Percentiles rank a stretch among this genome's conserved stretches.
Evolutionary conservation across 805 yeast genomes (phyloP).

Genomic region (Nakazawaea peltata): DNA sequence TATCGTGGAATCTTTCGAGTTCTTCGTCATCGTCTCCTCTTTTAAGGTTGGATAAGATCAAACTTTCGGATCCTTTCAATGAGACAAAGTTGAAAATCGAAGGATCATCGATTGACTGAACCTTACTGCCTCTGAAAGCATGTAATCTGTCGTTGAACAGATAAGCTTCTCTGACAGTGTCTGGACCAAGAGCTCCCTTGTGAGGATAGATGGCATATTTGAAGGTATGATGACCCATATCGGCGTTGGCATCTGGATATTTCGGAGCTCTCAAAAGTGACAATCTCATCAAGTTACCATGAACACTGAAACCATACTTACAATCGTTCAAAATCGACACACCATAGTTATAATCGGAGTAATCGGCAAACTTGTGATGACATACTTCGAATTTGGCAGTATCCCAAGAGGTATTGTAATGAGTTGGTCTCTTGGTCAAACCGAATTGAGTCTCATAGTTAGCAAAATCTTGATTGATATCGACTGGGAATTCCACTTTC

Average conservation of each 20-base stretch:
- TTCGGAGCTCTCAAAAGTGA: constrained; percentile 86
- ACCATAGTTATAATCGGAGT: constrained; percentile 81
- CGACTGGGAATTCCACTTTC: constrained; percentile 93
- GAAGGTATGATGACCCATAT: constrained; percentile 82
- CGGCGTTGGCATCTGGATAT: constrained; percentile 92
- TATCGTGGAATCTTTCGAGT: constrained; percentile 32
- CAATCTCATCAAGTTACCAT: constrained; percentile 85
- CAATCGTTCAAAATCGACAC: constrained; percentile 76
- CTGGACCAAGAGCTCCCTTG: constrained; percentile 50
- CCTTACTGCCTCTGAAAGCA: constrained; percentile 6
- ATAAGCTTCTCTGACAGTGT: constrained; percentile 67
- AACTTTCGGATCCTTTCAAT: constrained; percentile 42
- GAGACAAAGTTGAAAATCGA: constrained; percentile 13
- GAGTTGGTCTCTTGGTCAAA: constrained; percentile 84
- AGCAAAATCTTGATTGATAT: constrained; percentile 67
- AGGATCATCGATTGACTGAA: constrained; percentile 5
- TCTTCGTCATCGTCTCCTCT: constrained; percentile 80
- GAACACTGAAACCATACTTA: constrained; percentile 89
- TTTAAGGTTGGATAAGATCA: constrained; percentile 72
- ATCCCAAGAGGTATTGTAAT: constrained; percentile 93
- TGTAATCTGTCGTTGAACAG: constrained; percentile 58
- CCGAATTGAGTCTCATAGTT: constrained; percentile 94
- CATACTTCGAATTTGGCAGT: constrained; percentile 95
- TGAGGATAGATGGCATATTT: constrained; percentile 85
- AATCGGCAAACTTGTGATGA: constrained; percentile 89